Percentiles rank a stretch among this genome's conserved stretches.
Evolutionary conservation across 1,284 basidiomycete genomes (phyloP).

Genomic region (Wallemia mellicola): DNA sequence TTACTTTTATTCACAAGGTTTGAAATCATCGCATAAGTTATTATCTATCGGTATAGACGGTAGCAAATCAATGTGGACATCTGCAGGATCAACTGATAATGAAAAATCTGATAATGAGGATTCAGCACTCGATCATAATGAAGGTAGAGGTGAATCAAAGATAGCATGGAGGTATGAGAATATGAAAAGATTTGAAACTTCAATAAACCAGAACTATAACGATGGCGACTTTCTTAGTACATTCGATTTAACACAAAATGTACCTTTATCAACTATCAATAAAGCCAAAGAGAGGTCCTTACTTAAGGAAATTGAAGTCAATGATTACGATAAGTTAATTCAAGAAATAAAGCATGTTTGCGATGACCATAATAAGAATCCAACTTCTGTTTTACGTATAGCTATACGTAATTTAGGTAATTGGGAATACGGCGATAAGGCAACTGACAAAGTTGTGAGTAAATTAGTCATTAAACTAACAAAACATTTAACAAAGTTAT

Average conservation of each 20-base stretch:
- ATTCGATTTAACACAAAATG: slow-evolving; percentile 36
- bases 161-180: slow-evolving; percentile 89
- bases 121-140: slow-evolving; percentile 19
- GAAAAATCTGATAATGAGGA: slow-evolving; percentile 9
- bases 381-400: background rate
- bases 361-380: background rate
- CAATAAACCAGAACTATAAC: slow-evolving; percentile 20
- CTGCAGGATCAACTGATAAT: slow-evolving; percentile 28
- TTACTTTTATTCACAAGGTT: slow-evolving; percentile 63
- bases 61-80: slow-evolving; percentile 27
- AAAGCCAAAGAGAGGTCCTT: slow-evolving; percentile 1
- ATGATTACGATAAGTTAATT: background rate
- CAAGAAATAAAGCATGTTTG: background rate
- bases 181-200: slow-evolving; percentile 73
- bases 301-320: background rate
- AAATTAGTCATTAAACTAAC: no score
- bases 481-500: no score
- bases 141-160: slow-evolving; percentile 27
- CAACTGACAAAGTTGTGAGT: background rate
- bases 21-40: slow-evolving; percentile 36
- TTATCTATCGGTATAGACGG: slow-evolving; percentile 32
- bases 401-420: background rate
- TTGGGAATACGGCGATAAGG: background rate
- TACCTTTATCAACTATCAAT: slow-evolving; percentile 23
- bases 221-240: slow-evolving; percentile 9